A percentile compares a stretch with the other conserved stretches of the same genome.
Evolutionary conservation across 352 stramenopile species (phyloP).

Genomic region (Phytophthora sp.): DNA sequence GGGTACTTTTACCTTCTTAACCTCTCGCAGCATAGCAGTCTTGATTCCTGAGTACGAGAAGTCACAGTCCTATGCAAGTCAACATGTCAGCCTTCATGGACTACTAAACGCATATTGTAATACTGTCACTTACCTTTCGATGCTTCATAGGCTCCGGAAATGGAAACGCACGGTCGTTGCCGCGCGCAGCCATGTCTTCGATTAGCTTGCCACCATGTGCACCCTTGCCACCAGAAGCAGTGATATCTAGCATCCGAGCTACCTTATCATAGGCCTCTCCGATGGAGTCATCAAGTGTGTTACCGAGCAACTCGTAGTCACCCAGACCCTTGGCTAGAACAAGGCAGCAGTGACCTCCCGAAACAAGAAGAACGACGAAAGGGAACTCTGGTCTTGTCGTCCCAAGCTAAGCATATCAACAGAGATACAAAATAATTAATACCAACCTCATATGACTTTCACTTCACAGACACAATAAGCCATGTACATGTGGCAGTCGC

Average conservation of each 20-base stretch:
- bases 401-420: constrained; percentile 28
- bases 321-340: constrained; percentile 94
- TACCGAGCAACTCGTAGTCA: constrained; percentile 94
- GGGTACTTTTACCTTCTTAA: constrained; percentile 55
- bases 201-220: constrained; percentile 94
- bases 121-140: constrained; percentile 45
- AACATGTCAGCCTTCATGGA: background rate
- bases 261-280: constrained; percentile 99
- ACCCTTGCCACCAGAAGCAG: constrained; percentile 37
- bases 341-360: constrained; percentile 98
- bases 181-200: constrained; percentile 90
- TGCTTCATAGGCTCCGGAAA: constrained; percentile 95
- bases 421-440: background rate
- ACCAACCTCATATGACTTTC: background rate
- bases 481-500: constrained; percentile 77
- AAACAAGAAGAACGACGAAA: constrained; percentile 98
- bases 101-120: background rate
- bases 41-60: constrained; percentile 99
- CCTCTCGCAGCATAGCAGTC: constrained; percentile 92
- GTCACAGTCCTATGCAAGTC: constrained; percentile 87
- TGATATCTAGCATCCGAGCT: constrained; percentile 93
- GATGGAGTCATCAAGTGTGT: constrained; percentile 97
- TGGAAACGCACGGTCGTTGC: constrained; percentile 90
- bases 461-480: background rate
- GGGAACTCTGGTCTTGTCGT: constrained; percentile 87